Evolutionary conservation across 257 asterid species (phyloP).

Genomic region (Penstemon newberryi): DNA sequence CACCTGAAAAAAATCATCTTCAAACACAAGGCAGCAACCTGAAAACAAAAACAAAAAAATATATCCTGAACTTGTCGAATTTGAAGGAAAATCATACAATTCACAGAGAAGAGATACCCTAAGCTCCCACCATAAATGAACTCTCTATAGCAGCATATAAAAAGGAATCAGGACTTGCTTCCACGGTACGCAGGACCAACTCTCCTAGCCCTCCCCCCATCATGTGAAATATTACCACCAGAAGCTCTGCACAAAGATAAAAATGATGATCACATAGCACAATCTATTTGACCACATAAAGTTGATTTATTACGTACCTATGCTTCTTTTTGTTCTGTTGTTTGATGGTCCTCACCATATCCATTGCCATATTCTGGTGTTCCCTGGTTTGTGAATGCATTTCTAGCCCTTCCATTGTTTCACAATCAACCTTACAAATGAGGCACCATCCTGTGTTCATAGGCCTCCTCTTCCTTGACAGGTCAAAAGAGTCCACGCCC

Average conservation of each 20-base stretch:
- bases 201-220: constrained; percentile 58
- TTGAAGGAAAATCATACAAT: no score
- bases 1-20: constrained; percentile 48
- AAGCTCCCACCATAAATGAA: constrained; percentile 37
- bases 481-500: constrained; percentile 52
- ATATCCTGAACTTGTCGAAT: no score
- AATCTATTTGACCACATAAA: constrained; percentile 15
- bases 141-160: constrained; percentile 34
- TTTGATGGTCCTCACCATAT: constrained; percentile 71
- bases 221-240: constrained; percentile 51
- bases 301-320: constrained; percentile 41
- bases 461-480: constrained; percentile 66
- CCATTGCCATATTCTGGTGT: constrained; percentile 78
- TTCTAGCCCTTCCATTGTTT: constrained; percentile 77
- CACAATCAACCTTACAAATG: constrained; percentile 81
- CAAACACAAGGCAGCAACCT: no score
- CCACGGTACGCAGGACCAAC: constrained; percentile 56
- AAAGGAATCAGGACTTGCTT: constrained; percentile 45
- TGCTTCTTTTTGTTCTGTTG: constrained; percentile 61
- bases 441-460: constrained; percentile 84
- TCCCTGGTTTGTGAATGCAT: constrained; percentile 85
- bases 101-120: background rate
- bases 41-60: constrained; percentile 17
- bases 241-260: constrained; percentile 47
- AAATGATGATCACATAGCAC: constrained; percentile 23